Evolutionary conservation across 208 protist species (phyloP).

Genomic region (Angomonas deanei): DNA sequence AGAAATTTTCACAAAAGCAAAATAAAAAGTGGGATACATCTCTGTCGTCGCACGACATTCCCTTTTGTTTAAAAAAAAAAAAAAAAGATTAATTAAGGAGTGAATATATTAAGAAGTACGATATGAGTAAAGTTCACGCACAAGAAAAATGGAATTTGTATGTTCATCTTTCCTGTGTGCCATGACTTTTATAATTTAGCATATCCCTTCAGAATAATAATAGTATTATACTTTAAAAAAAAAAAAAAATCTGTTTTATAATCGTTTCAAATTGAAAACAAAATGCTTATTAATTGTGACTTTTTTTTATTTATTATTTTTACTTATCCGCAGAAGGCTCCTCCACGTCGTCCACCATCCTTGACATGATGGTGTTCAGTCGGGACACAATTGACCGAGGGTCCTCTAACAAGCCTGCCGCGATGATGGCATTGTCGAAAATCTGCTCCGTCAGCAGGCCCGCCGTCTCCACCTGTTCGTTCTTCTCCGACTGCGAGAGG

Average conservation of each 20-base stretch:
- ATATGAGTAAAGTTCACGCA: too few species aligned
- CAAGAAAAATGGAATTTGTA: too few species aligned
- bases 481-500: constrained; percentile 62
- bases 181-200: too few species aligned
- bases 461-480: constrained; percentile 78
- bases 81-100: constrained; percentile 4
- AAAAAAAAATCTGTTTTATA: too few species aligned
- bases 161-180: too few species aligned
- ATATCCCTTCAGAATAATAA: too few species aligned
- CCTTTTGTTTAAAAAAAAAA: constrained; percentile 17
- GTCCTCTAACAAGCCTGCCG: constrained; percentile 90
- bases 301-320: constrained; percentile 7
- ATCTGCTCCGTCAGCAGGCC: constrained; percentile 87
- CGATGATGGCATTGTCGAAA: constrained; percentile 92
- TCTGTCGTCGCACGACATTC: too few species aligned
- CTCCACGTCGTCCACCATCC: constrained; percentile 84
- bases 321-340: constrained; percentile 84
- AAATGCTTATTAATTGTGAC: background rate
- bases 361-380: constrained; percentile 88
- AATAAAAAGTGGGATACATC: background rate
- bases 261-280: constrained; percentile 11
- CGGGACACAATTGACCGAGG: constrained; percentile 86
- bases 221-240: too few species aligned
- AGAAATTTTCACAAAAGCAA: background rate
- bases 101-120: too few species aligned